Evolutionary conservation across 495 filamentous ascomycete genomes (phyloP).

Genomic region (Penicillium paradoxum): DNA sequence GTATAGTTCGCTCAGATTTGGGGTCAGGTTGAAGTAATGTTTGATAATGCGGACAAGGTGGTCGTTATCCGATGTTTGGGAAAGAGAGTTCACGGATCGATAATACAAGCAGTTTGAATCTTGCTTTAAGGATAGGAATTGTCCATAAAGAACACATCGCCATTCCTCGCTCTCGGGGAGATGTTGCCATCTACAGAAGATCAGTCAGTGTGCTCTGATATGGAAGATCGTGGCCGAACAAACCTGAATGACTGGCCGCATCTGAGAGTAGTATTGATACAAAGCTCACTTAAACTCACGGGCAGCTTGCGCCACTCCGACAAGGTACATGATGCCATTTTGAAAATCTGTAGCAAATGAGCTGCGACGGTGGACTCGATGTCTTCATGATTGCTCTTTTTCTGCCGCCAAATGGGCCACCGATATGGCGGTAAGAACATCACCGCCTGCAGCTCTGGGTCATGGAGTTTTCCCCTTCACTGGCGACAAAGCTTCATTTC

Average conservation of each 20-base stretch:
- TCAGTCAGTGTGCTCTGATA: slow-evolving; percentile 4
- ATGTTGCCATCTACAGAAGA: slow-evolving; percentile 68
- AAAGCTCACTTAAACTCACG: slow-evolving; percentile 73
- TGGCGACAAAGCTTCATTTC: slow-evolving; percentile 16
- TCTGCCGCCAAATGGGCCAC: background rate
- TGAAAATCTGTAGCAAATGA: slow-evolving; percentile 3
- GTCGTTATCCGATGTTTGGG: slow-evolving; percentile 37
- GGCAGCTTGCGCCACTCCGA: slow-evolving; percentile 79
- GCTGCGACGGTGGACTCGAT: background rate
- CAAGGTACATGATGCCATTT: slow-evolving; percentile 27
- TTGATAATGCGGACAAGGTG: slow-evolving; percentile 62
- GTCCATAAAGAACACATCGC: slow-evolving; percentile 83
- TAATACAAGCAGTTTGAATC: slow-evolving; percentile 78
- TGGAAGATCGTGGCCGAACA: background rate
- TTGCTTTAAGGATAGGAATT: slow-evolving; percentile 79
- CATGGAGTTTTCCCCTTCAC: slow-evolving; percentile 29
- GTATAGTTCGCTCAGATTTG: slow-evolving; percentile 72
- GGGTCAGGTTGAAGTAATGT: slow-evolving; percentile 77
- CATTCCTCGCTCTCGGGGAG: slow-evolving; percentile 70
- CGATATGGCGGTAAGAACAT: slow-evolving; percentile 23
- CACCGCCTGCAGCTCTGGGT: slow-evolving; percentile 18
- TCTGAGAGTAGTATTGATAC: slow-evolving; percentile 83
- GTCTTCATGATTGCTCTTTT: slow-evolving; percentile 21
- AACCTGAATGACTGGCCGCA: slow-evolving; percentile 88
- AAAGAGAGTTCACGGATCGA: slow-evolving; percentile 35